phyloP scores from a whole-genome alignment of 495 filamentous ascomycete species.

The Podospora tetraspora region DNA sequence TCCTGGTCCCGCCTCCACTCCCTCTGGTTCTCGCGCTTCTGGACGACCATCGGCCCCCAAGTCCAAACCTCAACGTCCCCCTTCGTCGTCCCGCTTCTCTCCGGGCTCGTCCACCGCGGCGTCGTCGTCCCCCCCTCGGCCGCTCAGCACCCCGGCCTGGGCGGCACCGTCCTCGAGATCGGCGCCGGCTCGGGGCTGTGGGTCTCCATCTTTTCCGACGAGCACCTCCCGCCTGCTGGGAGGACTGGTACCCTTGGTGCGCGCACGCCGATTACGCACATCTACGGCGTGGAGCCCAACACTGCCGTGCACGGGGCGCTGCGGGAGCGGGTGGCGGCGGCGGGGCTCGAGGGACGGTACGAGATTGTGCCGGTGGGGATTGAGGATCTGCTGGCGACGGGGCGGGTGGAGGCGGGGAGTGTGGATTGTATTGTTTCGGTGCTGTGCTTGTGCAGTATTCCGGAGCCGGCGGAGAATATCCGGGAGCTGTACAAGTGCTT shows the following conservation, averaged over 20 bases:
- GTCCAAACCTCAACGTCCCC: conserved; percentile 25
- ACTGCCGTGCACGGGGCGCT: conserved; percentile 48
- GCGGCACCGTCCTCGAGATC: conserved; percentile 42
- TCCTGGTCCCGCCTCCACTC: conserved; percentile 32
- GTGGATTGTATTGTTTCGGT: conserved; percentile 67
- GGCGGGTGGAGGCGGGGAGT: conserved; percentile 44
- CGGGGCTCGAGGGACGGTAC: conserved; percentile 56
- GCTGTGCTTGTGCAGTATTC: conserved; percentile 69
- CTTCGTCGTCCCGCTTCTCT: conserved; percentile 39
- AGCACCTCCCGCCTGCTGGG: conserved; percentile 3
- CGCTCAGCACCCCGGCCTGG: conserved; percentile 25
- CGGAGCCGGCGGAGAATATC: conserved; percentile 53
- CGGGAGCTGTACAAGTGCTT: conserved; percentile 56
- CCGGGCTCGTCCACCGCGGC: conserved; percentile 32
- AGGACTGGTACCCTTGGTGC: not conserved
- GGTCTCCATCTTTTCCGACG: conserved; percentile 34
- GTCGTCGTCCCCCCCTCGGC: conserved; percentile 1
- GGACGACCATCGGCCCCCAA: conserved; percentile 37
- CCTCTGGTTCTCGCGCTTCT: conserved; percentile 49
- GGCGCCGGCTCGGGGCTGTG: conserved; percentile 47
- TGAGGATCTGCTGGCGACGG: conserved; percentile 45
- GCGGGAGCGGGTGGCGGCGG: conserved; percentile 36
- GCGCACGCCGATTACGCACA: conserved; percentile 38
- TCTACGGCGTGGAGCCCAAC: conserved; percentile 70
- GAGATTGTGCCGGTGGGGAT: conserved; percentile 58